These are phyloP conservation scores for Passiflora organensis DNA, from an alignment of 345 rosid species.

Conservation along the genomic window DNA sequence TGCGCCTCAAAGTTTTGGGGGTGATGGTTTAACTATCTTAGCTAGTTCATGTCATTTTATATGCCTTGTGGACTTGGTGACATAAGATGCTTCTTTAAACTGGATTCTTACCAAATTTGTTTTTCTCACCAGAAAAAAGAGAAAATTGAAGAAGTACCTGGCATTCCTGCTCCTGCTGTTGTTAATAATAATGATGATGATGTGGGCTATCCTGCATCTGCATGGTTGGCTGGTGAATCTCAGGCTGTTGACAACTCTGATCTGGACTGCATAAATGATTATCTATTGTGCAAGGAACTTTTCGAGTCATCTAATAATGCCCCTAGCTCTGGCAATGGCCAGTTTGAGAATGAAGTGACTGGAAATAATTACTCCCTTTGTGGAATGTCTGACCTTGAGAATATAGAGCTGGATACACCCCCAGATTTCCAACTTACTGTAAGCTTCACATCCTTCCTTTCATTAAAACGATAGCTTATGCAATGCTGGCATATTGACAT, in stretches of 20 bases:
- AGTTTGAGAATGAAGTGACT: constrained; percentile 13
- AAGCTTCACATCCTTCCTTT: constrained; percentile 23
- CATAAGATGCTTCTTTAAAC: not conserved
- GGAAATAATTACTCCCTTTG: constrained; percentile 17
- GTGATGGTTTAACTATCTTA: not conserved
- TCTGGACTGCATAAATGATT: constrained; percentile 37
- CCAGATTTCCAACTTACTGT: constrained; percentile 64
- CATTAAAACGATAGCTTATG: not conserved
- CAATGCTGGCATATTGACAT: no score
- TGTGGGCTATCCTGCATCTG: constrained; percentile 15
- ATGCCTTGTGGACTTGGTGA: not conserved
- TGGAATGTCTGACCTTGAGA: constrained; percentile 61
- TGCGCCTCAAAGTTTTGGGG: no score
- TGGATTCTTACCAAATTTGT: not conserved
- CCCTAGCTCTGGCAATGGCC: constrained; percentile 13
- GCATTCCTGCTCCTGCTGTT: constrained; percentile 9
- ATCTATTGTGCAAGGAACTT: constrained; percentile 50
- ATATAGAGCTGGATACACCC: constrained; percentile 65
- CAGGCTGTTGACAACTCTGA: constrained; percentile 42
- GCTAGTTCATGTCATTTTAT: not conserved
- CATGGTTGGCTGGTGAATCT: constrained; percentile 70
- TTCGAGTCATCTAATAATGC: constrained; percentile 30
- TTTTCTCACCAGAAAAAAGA: constrained; percentile 33
- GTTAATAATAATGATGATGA: constrained; percentile 27
- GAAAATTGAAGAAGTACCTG: constrained; percentile 26